Evolutionary conservation across 2,329 filamentous ascomycete species (phyloP).

Genomic region (Pezicula neosporulosa): DNA sequence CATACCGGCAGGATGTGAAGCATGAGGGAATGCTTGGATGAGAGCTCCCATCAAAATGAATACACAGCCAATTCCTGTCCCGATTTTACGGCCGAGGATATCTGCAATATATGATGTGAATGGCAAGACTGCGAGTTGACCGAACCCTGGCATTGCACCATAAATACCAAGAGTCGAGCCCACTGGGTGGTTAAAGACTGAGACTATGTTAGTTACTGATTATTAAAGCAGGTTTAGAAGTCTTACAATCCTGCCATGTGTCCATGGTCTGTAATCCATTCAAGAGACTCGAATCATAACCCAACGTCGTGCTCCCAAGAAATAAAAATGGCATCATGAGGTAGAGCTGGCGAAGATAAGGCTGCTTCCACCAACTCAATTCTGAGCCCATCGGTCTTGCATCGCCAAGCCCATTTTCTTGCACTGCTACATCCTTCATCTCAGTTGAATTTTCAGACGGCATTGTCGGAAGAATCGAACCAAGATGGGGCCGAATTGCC

Average conservation of each 20-base stretch:
- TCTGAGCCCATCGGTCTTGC: slow-evolving; percentile 1
- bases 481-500: too few relatives aligned
- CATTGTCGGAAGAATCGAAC: too few relatives aligned
- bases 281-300: slow-evolving; percentile 39
- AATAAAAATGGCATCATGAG: slow-evolving; percentile 30
- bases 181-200: slow-evolving; percentile 19
- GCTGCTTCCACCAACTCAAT: slow-evolving; percentile 28
- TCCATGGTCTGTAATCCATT: slow-evolving; percentile 40
- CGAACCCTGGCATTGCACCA: slow-evolving; percentile 39
- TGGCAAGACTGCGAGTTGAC: slow-evolving; percentile 38
- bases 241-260: slow-evolving; percentile 35
- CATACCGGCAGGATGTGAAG: slow-evolving; percentile 24
- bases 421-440: background rate
- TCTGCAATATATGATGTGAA: slow-evolving; percentile 42
- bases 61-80: slow-evolving; percentile 37
- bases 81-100: slow-evolving; percentile 37
- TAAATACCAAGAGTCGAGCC: slow-evolving; percentile 35
- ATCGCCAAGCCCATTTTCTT: background rate
- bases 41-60: slow-evolving; percentile 38
- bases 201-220: background rate
- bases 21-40: slow-evolving; percentile 31
- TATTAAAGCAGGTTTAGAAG: background rate
- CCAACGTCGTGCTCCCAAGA: slow-evolving; percentile 30
- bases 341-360: slow-evolving; percentile 29
- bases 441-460: background rate